Evolutionary conservation across 129 eudicot species (phyloP), one percentile per base, ranked within the genome.

Genomic region (Lactuca saligna): DNA sequence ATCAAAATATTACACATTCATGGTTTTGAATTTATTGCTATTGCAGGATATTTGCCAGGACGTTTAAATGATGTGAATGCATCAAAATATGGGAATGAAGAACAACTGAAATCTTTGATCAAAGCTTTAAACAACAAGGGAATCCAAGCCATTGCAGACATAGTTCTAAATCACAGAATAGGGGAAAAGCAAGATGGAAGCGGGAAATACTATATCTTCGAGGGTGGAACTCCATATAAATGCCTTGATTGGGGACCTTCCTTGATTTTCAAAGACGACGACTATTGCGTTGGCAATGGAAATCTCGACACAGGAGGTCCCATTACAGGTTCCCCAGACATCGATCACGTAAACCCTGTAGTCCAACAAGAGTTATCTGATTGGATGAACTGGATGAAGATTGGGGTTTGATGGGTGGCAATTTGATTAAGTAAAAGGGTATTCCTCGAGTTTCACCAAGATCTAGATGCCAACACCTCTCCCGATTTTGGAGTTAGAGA

Each of bases 351-450:
- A 3, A 90, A 90, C 58, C 84, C 68, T 0, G 76, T 82, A 17
- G 95, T 90, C 16, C 91, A 90, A 72, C 85, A 42, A 14, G 97
- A 87, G 79, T 65, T 87, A 71, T 84, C 87, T 0, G 95, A 87
- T 42, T 87, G 97, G 95, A 78, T 87, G 87, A 90, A 90, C 34
- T 90, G 91, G 91, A n/a, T n/a, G n/a, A n/a, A n/a, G n/a, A n/a
- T n/a, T n/a, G n/a, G n/a, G n/a, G n/a, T n/a, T n/a, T n/a, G n/a
- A n/a, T n/a, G n/a, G n/a, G n/a, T n/a, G n/a, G n/a, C n/a, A n/a
- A n/a, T n/a, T n/a, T n/a, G n/a, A n/a, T n/a, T n/a, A n/a, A n/a
- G n/a, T n/a, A n/a, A n/a, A n/a, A n/a, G n/a, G n/a, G n/a, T n/a
- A n/a, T n/a, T n/a, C n/a, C n/a, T n/a, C n/a, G n/a, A n/a, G n/a